Base-by-base conservation (phyloP, 1,284 basidiomycete species). In the Ustilago lituana region DNA sequence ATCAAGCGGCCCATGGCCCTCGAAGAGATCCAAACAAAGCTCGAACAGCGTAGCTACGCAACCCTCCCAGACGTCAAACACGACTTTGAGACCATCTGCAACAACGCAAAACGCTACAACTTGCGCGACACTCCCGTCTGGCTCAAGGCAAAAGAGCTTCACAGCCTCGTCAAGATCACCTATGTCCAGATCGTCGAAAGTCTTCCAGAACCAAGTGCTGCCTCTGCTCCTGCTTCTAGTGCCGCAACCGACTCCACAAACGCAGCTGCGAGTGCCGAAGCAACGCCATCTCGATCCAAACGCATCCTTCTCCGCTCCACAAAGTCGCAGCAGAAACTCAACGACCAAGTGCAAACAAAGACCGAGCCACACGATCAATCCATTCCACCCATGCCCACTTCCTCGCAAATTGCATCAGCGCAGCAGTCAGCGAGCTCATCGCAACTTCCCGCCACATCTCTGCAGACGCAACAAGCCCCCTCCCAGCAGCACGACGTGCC, bases 91-190 rank as follows among this genome's bases (percentile, higher is more conserved):
- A 85, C 89, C 32, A 92, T 93, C 82, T 95, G 94, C 83, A 87
- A 86, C 76, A 97, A 97, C 81, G 94, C 94, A 19, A 92, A 92
- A 84, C 85, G 86, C 70, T 97, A 94, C 84, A 97, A 97, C 82
- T 86, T 89, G 82, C 89, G 90, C 80, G 91, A 90, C 24, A 94
- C 92, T 81, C 86, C 86, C 55, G 93, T 96, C 51, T 94, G 88
- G 86, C 86, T 87, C 56, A 91, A 94, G 83, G 93, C 94, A 9
- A 90, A 89, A 80, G 83, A 85, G 57, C 83, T 89, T 19, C 86
- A 73, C 36, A 63, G 66, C 20, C 35, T 75, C 38, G 52, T 79
- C 61, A 78, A 76, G 60, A 72, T 77, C 48, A 61, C 66, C 19
- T 74, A 74, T 33, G 68, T 71, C 33, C 64, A 69, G 27, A 67